These are phyloP conservation scores for Sporodiniella umbellata DNA, from an alignment of 371 early-diverging fungal species.

Conservation along the genomic window DNA sequence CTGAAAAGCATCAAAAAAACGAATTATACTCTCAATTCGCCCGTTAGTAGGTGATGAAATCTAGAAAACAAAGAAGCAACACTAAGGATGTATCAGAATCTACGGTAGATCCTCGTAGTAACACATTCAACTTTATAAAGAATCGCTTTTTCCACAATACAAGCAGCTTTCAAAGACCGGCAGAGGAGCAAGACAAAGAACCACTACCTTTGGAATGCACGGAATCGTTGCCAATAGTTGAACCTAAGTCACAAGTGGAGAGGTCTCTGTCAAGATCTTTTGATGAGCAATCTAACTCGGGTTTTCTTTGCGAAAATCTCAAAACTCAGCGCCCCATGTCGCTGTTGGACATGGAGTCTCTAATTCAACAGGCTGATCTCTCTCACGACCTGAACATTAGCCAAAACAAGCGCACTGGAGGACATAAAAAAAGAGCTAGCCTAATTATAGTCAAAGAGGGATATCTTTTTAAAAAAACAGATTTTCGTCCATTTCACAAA, in stretches of 20 bases:
- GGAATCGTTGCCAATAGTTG: not conserved
- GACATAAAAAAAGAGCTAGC: conserved; percentile 27
- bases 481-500: conserved; percentile 52
- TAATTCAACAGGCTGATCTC: not conserved
- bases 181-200: not conserved
- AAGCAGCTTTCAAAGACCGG: not conserved
- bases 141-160: conserved; percentile 16
- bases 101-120: not conserved
- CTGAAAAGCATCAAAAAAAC: conserved; percentile 1
- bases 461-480: conserved; percentile 63
- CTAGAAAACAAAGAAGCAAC: conserved; percentile 14
- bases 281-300: conserved; percentile 5
- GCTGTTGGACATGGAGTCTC: conserved; percentile 16
- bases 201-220: not conserved
- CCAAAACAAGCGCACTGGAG: conserved; percentile 1
- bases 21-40: conserved; percentile 5
- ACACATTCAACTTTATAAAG: conserved; percentile 22
- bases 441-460: conserved; percentile 54
- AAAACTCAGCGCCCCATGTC: conserved; percentile 12
- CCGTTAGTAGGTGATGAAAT: conserved; percentile 18
- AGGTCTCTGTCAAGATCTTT: conserved; percentile 8
- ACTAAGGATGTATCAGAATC: not conserved
- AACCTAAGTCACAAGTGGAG: not conserved
- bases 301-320: not conserved
- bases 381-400: not conserved